Base-by-base conservation (phyloP, 1,139 yeast genomes). In the Candida anutae region DNA sequence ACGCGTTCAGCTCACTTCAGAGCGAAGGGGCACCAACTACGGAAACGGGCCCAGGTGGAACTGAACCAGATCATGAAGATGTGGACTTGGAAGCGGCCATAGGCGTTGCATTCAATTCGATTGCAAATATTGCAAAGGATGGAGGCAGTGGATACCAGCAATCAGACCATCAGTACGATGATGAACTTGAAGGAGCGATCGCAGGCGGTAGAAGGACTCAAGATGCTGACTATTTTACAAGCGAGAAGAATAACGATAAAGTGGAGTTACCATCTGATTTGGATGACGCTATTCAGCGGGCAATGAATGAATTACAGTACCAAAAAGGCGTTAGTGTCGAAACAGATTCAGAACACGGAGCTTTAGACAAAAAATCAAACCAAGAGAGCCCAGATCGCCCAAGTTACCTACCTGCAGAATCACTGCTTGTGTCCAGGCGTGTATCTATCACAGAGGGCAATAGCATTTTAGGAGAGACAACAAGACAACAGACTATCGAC, bases 31-130 rank as follows among this genome's bases (percentile, higher is more conserved):
- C 10, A 8, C 8, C 8, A 8, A 10, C 8, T 10, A 17, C 8
- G 8, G 19, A 17, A 17, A 17, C 8, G 19, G 10, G 19, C 19
- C 9, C 23, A 8, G 26, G 25, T 6, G 6, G 11, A 13, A 5
- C 12, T 10, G 15, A 18, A 3, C 12, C 25, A 6, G 5, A 13
- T 11, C 2, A 33, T 5, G 43, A 39, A 5, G 46, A 43, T 20
- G 29, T 40, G 13, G 56, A 50, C 23, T 38, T 51, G 14, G 48
- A 49, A 23, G 49, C 43, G 20, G 62, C 58, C 3, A 55, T 55
- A 16, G 57, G 53, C 5, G 42, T 52, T 34, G 63, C 59, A 3
- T 39, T 40, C 28, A 39, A 33, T n/a, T n/a, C n/a, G n/a, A n/a
- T 13, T 36, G 39, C 20, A 33, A n/a, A n/a, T 25, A 13, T 25